phyloP scores from a whole-genome alignment of 768 basidiomycete species.

The Steccherinum ochraceum region DNA sequence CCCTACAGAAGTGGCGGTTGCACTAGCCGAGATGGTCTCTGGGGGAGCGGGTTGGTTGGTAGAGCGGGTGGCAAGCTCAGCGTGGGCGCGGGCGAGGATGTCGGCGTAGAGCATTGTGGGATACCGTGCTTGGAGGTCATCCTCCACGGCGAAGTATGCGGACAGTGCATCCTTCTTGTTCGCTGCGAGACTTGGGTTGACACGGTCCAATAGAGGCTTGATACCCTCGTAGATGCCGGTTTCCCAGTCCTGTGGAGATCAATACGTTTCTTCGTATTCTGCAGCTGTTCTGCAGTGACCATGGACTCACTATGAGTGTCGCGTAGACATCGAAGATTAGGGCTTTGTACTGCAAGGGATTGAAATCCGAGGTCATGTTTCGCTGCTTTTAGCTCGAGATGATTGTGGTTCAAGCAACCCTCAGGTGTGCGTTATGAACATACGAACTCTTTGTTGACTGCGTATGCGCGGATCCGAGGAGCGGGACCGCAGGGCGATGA shows the following conservation, averaged over 20 bases:
- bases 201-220: slow-evolving; percentile 36
- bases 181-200: slow-evolving; percentile 33
- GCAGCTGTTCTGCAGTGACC: not conserved
- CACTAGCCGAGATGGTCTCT: slow-evolving; percentile 1
- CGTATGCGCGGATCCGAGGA: no score
- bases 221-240: slow-evolving; percentile 53
- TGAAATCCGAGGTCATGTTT: slow-evolving; percentile 8
- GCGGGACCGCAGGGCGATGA: no score
- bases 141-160: slow-evolving; percentile 48
- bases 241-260: slow-evolving; percentile 60
- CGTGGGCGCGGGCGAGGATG: slow-evolving; percentile 40
- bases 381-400: no score
- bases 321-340: slow-evolving; percentile 76
- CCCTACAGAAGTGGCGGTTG: slow-evolving; percentile 18
- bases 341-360: slow-evolving; percentile 29
- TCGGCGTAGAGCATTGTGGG: slow-evolving; percentile 56
- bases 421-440: no score
- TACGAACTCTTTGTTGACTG: no score
- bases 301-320: slow-evolving; percentile 48
- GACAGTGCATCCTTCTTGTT: slow-evolving; percentile 44
- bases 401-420: not conserved
- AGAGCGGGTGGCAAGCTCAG: slow-evolving; percentile 27
- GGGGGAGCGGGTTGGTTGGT: slow-evolving; percentile 14
- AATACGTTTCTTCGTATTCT: not conserved
- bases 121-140: slow-evolving; percentile 48